A percentile compares a stretch with the other conserved stretches of the same genome.
Evolutionary conservation across 1,284 basidiomycete genomes (phyloP).

Genomic region (Austropuccinia psidii): DNA sequence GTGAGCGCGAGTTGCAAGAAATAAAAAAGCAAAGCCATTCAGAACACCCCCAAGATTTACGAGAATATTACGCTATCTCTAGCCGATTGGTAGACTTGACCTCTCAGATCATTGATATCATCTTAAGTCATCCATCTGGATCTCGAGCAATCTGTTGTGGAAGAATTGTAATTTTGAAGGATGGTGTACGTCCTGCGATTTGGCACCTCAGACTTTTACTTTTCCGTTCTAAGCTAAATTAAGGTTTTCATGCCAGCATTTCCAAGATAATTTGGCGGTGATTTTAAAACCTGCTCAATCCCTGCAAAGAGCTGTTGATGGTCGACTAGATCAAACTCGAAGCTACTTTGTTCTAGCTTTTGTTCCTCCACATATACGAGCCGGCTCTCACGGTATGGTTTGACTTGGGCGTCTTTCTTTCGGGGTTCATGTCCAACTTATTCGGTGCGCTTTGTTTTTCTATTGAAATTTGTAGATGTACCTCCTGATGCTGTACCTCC

Average conservation of each 20-base stretch:
- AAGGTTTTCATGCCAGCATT: conserved; percentile 57
- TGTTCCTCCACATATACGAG: conserved; percentile 48
- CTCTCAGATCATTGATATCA: conserved; percentile 60
- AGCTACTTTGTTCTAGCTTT: conserved; percentile 68
- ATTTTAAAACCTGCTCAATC: conserved; percentile 63
- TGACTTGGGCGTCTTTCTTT: conserved; percentile 11
- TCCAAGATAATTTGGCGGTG: conserved; percentile 64
- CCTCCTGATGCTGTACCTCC: conserved; percentile 49
- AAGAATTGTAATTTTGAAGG: conserved; percentile 72
- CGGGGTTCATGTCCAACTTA: too few species aligned
- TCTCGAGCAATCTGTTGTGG: conserved; percentile 64
- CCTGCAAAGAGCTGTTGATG: conserved; percentile 48
- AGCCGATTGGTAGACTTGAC: conserved; percentile 62
- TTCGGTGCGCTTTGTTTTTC: too few species aligned
- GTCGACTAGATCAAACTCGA: conserved; percentile 54
- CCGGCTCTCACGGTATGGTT: conserved; percentile 54
- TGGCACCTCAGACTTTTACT: not conserved
- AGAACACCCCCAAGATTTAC: conserved; percentile 51
- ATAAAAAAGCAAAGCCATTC: conserved; percentile 61
- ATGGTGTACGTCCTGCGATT: conserved; percentile 58
- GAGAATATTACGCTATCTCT: conserved; percentile 69
- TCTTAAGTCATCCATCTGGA: conserved; percentile 59
- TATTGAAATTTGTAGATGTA: conserved; percentile 51
- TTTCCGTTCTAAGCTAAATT: conserved; percentile 2
- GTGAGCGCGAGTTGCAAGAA: conserved; percentile 63